Evolutionary conservation across 306 rosid species (phyloP).

Genomic region (Trichosanthes truncata): DNA sequence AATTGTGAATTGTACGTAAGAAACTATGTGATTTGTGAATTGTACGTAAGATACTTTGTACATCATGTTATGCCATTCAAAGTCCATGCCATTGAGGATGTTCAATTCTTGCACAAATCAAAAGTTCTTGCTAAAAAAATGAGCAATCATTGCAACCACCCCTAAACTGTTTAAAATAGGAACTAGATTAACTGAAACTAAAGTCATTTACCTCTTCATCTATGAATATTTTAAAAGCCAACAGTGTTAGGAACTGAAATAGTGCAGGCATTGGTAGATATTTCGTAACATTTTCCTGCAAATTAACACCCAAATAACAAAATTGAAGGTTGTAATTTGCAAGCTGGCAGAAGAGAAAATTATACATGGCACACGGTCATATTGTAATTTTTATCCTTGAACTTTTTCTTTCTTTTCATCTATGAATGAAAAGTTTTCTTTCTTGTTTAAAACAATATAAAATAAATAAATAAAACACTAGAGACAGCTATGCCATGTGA

Average conservation of each 20-base stretch:
- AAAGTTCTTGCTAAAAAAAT: not conserved
- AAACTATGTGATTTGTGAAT: not conserved
- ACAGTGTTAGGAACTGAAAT: slow-evolving; percentile 60
- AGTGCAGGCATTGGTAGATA: slow-evolving; percentile 68
- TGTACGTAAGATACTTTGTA: not conserved
- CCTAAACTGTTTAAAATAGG: not conserved
- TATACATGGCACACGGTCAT: not conserved
- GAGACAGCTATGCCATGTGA: not conserved
- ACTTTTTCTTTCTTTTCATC: not conserved
- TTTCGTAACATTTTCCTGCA: slow-evolving; percentile 53
- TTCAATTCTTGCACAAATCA: not conserved
- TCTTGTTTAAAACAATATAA: not conserved
- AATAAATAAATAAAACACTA: not conserved
- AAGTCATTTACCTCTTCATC: slow-evolving; percentile 44
- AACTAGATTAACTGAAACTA: not conserved
- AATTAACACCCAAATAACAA: slow-evolving; percentile 24
- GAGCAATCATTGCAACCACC: not conserved
- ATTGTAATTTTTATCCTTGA: not conserved
- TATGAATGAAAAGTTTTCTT: not conserved
- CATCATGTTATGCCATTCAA: not conserved
- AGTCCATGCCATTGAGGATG: not conserved
- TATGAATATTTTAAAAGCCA: slow-evolving; percentile 62
- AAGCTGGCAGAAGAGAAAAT: not conserved
- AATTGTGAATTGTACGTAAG: not conserved
- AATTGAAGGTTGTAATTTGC: slow-evolving; percentile 6